phyloP scores from a whole-genome alignment of 2,329 filamentous ascomycete species.

The Hypoxylon sp. region DNA sequence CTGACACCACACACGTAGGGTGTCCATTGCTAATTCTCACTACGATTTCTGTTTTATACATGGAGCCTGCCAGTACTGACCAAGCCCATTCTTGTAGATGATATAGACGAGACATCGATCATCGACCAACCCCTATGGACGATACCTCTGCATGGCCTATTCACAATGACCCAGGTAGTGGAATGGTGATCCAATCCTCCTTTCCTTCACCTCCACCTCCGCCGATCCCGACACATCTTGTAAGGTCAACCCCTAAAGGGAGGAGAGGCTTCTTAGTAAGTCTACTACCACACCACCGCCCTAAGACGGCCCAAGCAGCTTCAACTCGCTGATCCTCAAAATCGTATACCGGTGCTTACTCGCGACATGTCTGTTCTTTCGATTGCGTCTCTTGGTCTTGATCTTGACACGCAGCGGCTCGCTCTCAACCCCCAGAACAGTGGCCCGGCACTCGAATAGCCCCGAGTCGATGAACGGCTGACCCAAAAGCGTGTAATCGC shows the following conservation, averaged over 20 bases:
- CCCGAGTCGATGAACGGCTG: slow-evolving; percentile 85
- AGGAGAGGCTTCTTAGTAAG: neutral
- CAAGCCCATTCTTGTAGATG: slow-evolving; percentile 14
- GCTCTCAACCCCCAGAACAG: slow-evolving; percentile 86
- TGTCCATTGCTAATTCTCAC: neutral
- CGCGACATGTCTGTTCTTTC: slow-evolving; percentile 80
- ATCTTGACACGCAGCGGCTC: slow-evolving; percentile 83
- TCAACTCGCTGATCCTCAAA: slow-evolving; percentile 85
- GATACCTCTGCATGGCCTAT: neutral
- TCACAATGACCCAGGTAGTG: neutral
- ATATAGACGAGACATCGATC: slow-evolving; percentile 6
- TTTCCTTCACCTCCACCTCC: neutral
- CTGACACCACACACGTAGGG: neutral
- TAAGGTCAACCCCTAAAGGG: neutral
- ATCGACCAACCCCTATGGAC: neutral
- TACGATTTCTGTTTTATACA: slow-evolving; percentile 28
- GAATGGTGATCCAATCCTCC: neutral
- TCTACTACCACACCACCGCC: slow-evolving; percentile 4
- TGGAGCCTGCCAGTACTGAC: neutral
- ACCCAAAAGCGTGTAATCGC: slow-evolving; percentile 91
- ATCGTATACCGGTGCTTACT: slow-evolving; percentile 95
- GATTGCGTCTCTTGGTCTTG: slow-evolving; percentile 85
- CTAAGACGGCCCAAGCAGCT: slow-evolving; percentile 61
- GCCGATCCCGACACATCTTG: too few relatives aligned
- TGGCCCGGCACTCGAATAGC: slow-evolving; percentile 87